A percentile compares a stretch with the other conserved stretches of the same genome.
These are phyloP conservation scores for Tricholoma saponaceum DNA, from an alignment of 768 basidiomycete species.

Conservation along the genomic window DNA sequence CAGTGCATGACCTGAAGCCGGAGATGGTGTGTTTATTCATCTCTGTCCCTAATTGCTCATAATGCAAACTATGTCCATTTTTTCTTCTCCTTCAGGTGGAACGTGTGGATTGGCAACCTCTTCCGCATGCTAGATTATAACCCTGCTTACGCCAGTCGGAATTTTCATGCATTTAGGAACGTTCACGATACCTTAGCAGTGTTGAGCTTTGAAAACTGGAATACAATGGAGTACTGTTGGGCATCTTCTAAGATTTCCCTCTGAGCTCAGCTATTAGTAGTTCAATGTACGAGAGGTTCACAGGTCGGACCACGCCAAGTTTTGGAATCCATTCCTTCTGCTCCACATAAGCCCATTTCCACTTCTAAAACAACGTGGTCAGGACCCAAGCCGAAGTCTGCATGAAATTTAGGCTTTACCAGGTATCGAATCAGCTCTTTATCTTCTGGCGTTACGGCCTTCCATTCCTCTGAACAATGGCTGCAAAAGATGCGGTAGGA, in stretches of 20 bases:
- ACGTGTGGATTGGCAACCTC: conserved; percentile 65
- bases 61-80: too few relatives aligned
- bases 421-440: conserved; percentile 68
- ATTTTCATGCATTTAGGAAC: background rate
- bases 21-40: conserved; percentile 53
- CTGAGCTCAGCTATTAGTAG: conserved; percentile 35
- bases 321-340: conserved; percentile 46
- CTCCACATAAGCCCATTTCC: conserved; percentile 67
- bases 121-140: conserved; percentile 30
- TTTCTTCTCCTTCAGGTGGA: conserved; percentile 49
- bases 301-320: conserved; percentile 34
- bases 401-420: conserved; percentile 33
- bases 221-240: too few relatives aligned
- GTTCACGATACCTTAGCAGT: background rate
- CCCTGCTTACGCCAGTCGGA: background rate
- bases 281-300: conserved; percentile 34
- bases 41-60: background rate
- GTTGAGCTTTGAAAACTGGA: background rate
- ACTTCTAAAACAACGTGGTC: conserved; percentile 39
- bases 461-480: conserved; percentile 50
- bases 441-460: conserved; percentile 55
- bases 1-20: conserved; percentile 61
- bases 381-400: background rate
- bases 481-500: conserved; percentile 72
- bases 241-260: background rate